Base-by-base conservation (phyloP, 1,284 basidiomycete genomes). In the Irpex rosettiformis region DNA sequence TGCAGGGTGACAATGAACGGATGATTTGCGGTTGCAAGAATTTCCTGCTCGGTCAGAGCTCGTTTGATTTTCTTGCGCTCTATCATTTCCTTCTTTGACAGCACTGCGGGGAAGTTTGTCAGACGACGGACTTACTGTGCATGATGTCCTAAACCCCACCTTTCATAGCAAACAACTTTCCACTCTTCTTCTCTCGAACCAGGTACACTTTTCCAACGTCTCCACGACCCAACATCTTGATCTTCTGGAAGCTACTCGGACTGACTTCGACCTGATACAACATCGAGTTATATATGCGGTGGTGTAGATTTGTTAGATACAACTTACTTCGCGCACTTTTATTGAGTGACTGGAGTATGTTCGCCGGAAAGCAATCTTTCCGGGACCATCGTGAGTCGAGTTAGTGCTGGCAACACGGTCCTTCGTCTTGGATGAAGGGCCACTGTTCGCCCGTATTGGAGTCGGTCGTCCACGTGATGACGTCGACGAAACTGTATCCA, bases 341-440 rank as follows among this genome's bases (percentile, higher is more conserved):
- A 99, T 98, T 45, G 94, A 97, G 75, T 97, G 97, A 71, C 93
- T 95, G 51, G 93, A 96, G 74, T 99, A 99, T 48, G 96, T 98
- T 67, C 96, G 77, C 62, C 93, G 83, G 75, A 98, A 98, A 29
- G 91, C 85, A 59, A 83, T 74, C 74, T 88, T 85, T 60, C 84
- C 81, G 33, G 84, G 82, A 5, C 77, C 77, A 11, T 81, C 80
- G 28, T 63, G 21, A 67, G 67, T 47, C 74, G 66, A 52, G 54
- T 66, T 64, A 42, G 67, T 75, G 63, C 76, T 81, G 53, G 76
- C 73, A 58, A 80, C 76, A 63, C 75, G 76, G 55, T 72, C 74
- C 66, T 75, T 81, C 57, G 73, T 72, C 66, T 76, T 70, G 64
- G 51, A 55, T 65, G 64, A 63, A 58, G 62, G 64, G 59, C 62